Conservation (phyloP, 306 rosid species). For the Phaseolus lunatus region DNA sequence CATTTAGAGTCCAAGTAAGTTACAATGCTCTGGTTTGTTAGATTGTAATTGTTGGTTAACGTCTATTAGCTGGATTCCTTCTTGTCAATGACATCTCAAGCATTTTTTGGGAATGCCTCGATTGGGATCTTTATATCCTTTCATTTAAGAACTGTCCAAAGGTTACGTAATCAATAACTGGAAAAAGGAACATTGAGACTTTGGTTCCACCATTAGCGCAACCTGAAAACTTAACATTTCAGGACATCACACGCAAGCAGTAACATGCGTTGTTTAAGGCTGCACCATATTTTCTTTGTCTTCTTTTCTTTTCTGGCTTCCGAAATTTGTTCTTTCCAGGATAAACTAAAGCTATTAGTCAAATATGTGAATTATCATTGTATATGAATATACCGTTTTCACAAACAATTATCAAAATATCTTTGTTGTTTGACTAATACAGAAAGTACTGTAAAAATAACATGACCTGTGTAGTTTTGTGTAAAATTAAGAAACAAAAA, state of each 20-base stretch:
- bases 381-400: background rate
- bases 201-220: background rate
- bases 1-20: no score
- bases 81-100: background rate
- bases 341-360: background rate
- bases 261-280: background rate
- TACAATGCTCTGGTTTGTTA: background rate
- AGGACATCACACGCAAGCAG: background rate
- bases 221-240: background rate
- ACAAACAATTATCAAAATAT: background rate
- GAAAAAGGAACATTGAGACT: background rate
- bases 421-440: background rate
- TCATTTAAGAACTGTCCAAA: conserved; percentile 10
- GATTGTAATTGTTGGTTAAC: conserved; percentile 11
- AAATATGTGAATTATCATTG: background rate
- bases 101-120: background rate
- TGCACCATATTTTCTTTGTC: background rate
- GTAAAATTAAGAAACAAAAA: background rate
- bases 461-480: background rate
- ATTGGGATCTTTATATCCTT: conserved; percentile 22
- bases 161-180: background rate
- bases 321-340: conserved; percentile 14
- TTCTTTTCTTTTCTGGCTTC: conserved; percentile 34
- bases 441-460: background rate
- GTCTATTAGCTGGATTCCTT: conserved; percentile 14